Base-by-base conservation (phyloP, 495 filamentous ascomycete species). In the Aspergillus baeticus region DNA sequence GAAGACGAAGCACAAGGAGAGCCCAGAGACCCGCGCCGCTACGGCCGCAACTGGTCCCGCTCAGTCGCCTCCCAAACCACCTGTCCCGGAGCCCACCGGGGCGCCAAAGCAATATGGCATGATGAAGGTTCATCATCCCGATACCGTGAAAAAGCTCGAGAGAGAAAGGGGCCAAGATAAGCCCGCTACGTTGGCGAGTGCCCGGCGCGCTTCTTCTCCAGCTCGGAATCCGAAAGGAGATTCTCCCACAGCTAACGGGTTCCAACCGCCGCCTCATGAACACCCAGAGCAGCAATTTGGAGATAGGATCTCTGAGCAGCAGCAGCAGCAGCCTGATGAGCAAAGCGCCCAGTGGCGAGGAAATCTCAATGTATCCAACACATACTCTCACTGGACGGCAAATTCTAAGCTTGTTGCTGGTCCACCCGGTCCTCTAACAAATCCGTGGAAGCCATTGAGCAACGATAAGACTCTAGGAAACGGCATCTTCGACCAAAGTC, bases 361-460 rank as follows among this genome's bases (percentile, higher is more conserved):
- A 2, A 69, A 70, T 35, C 49, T 76, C 21, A 73, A 70, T 45
- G 61, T 69, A 17, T 63, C 74, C 7, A 65, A 58, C 29, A 61
- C 72, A 3, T 75, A 75, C 56, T 59, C 69, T 26, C 68, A 73
- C 7, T 78, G 75, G 75, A 59, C 70, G n/a, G 46, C 71, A 7
- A 69, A 67, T 35, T 22, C 69, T 8, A 76, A 71, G 39, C 63
- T 78, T 37, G 57, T 62, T 10, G 45, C 62, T 10, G 61, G 65
- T 10, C 48, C 80, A 37, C 63, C 26, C 8, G 26, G 79, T 49
- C 60, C 77, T 1, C 70, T 81, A 22, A 76, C 81, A 46, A 91
- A 87, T 62, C 83, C 88, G 6, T 92, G 89, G 89, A 88, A 87
- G 33, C 83, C 86, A n/a, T 78, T 87, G 7, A 84, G 78, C 44